Evolutionary conservation across 2,329 filamentous ascomycete species (phyloP).

Genomic region (Hypoxylon sp.): DNA sequence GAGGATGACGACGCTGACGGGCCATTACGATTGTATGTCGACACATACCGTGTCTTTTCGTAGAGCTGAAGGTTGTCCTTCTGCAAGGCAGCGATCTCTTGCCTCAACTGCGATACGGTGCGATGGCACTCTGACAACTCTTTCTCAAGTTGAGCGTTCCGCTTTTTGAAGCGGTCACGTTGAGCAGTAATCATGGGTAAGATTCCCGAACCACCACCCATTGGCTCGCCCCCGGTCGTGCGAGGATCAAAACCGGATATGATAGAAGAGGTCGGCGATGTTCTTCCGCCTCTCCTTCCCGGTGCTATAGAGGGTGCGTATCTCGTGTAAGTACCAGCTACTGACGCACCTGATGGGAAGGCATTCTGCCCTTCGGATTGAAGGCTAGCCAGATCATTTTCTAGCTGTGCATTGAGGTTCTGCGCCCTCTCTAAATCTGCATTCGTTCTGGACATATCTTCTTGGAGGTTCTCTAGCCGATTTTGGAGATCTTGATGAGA

Average conservation of each 20-base stretch:
- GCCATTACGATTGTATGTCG: slow-evolving; percentile 85
- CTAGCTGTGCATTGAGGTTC: slow-evolving; percentile 87
- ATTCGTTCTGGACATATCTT: slow-evolving; percentile 86
- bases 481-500: slow-evolving; percentile 93
- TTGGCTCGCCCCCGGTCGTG: slow-evolving; percentile 70
- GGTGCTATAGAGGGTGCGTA: slow-evolving; percentile 75
- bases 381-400: slow-evolving; percentile 89
- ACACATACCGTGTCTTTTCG: slow-evolving; percentile 97
- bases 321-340: slow-evolving; percentile 91
- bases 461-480: slow-evolving; percentile 83
- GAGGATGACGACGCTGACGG: slow-evolving; percentile 75
- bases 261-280: slow-evolving; percentile 96
- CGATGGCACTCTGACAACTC: slow-evolving; percentile 89
- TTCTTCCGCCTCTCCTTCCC: slow-evolving; percentile 75
- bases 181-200: slow-evolving; percentile 98
- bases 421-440: slow-evolving; percentile 88
- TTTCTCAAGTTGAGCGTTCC: slow-evolving; percentile 89
- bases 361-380: slow-evolving; percentile 87
- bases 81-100: slow-evolving; percentile 92
- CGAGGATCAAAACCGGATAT: slow-evolving; percentile 94
- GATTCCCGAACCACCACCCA: slow-evolving; percentile 86
- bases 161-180: slow-evolving; percentile 97
- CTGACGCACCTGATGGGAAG: slow-evolving; percentile 91
- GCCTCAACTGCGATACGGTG: slow-evolving; percentile 85
- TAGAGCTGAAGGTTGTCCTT: slow-evolving; percentile 97